phyloP scores from a whole-genome alignment of 495 filamentous ascomycete genomes.

The Lasiosphaeria miniovina region DNA sequence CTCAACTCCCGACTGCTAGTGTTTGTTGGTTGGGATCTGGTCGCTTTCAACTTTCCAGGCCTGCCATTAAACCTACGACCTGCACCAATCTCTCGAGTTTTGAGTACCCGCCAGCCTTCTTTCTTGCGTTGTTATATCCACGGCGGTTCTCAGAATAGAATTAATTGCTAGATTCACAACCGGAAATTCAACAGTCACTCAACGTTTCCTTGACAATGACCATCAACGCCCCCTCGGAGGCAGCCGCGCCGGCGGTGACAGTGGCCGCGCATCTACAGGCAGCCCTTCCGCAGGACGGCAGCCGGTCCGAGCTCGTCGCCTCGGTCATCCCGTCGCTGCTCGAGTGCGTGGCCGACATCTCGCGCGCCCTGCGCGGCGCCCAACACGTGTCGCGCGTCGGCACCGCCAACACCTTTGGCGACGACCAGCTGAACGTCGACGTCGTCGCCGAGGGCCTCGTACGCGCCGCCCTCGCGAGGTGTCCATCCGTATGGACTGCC shows the following conservation, averaged over 20 bases:
- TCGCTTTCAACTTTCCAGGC: no score
- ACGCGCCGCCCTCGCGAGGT: slow-evolving; percentile 37
- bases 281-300: slow-evolving; percentile 6
- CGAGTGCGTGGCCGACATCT: slow-evolving; percentile 32
- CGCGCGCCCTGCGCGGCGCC: slow-evolving; percentile 34
- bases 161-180: no score
- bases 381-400: slow-evolving; percentile 43
- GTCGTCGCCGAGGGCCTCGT: slow-evolving; percentile 46
- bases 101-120: no score
- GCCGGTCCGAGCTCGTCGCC: slow-evolving; percentile 16
- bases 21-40: no score
- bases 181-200: not conserved
- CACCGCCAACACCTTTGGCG: slow-evolving; percentile 50
- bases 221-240: not conserved
- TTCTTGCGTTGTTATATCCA: no score
- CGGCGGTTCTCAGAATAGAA: no score
- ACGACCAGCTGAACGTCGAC: slow-evolving; percentile 56
- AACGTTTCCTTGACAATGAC: not conserved
- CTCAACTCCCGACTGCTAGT: no score
- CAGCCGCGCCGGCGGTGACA: not conserved
- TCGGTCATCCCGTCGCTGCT: slow-evolving; percentile 44
- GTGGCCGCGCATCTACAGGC: slow-evolving; percentile 15
- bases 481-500: slow-evolving; percentile 41
- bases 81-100: no score
- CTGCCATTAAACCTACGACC: no score